A percentile compares a stretch with the other conserved stretches of the same genome.
Evolutionary conservation across 805 yeast genomes (phyloP).

Genomic region (Candida insectalens): DNA sequence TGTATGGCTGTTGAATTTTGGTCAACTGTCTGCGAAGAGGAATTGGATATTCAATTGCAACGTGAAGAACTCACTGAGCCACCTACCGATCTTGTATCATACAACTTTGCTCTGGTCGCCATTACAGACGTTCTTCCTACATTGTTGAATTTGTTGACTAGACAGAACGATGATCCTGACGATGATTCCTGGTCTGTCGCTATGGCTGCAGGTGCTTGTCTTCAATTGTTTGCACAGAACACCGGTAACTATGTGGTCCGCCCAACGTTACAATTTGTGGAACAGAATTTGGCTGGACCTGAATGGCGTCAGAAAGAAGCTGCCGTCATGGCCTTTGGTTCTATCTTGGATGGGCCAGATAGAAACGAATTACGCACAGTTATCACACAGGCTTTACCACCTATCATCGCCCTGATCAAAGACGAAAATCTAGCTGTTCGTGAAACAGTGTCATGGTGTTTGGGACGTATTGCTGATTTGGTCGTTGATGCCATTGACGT

Average conservation of each 20-base stretch:
- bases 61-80: slow-evolving; percentile 51
- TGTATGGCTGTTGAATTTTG: slow-evolving; percentile 99
- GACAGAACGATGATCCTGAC: slow-evolving; percentile 88
- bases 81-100: slow-evolving; percentile 39
- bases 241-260: slow-evolving; percentile 81
- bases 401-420: slow-evolving; percentile 63
- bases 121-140: slow-evolving; percentile 83
- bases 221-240: slow-evolving; percentile 86
- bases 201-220: slow-evolving; percentile 98
- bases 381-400: slow-evolving; percentile 74
- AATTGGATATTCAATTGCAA: slow-evolving; percentile 67
- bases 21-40: slow-evolving; percentile 99
- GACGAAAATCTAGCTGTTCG: slow-evolving; percentile 79
- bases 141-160: slow-evolving; percentile 63
- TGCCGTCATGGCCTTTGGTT: slow-evolving; percentile 98
- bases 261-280: slow-evolving; percentile 79
- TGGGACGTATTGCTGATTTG: slow-evolving; percentile 90
- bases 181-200: slow-evolving; percentile 97
- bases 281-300: slow-evolving; percentile 47
- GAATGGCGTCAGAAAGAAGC: slow-evolving; percentile 92
- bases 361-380: slow-evolving; percentile 54
- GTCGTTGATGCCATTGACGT: slow-evolving; percentile 69
- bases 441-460: slow-evolving; percentile 97
- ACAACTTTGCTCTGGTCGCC: slow-evolving; percentile 80
- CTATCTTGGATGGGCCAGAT: slow-evolving; percentile 91